Conservation (phyloP, 2,329 filamentous ascomycete species). For the Alternaria sp. region DNA sequence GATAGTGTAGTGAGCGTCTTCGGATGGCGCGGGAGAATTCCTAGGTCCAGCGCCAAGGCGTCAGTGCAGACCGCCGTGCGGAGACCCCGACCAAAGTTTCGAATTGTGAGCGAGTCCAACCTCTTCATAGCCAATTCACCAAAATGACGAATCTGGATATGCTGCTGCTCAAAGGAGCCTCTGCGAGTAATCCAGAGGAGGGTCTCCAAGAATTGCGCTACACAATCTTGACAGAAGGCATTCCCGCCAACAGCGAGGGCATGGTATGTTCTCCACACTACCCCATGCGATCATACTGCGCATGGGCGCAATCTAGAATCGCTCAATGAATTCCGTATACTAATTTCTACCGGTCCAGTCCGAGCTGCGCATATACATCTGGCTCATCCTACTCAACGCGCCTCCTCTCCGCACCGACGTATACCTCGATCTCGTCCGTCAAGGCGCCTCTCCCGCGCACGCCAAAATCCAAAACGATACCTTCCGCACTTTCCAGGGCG, state of each 20-base stretch:
- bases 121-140: slow-evolving; percentile 13
- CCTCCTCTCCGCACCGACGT: slow-evolving; percentile 83
- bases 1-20: background rate
- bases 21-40: background rate
- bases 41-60: slow-evolving; percentile 3
- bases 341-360: slow-evolving; percentile 63
- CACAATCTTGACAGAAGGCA: slow-evolving; percentile 76
- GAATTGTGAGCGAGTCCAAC: slow-evolving; percentile 3
- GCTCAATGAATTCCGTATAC: background rate
- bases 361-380: slow-evolving; percentile 89
- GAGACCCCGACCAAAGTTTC: slow-evolving; percentile 6
- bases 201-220: slow-evolving; percentile 74
- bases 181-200: slow-evolving; percentile 69
- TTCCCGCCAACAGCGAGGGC: slow-evolving; percentile 79
- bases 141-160: slow-evolving; percentile 65
- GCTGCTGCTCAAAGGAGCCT: slow-evolving; percentile 80
- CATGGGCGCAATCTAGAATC: background rate
- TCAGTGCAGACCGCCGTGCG: background rate
- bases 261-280: slow-evolving; percentile 63
- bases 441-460: slow-evolving; percentile 92
- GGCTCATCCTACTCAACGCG: slow-evolving; percentile 91
- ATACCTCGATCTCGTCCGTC: slow-evolving; percentile 89
- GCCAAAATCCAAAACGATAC: slow-evolving; percentile 98
- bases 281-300: slow-evolving; percentile 1
- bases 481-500: slow-evolving; percentile 93